Evolutionary conservation across 1,284 basidiomycete genomes (phyloP).

Genomic region (Trametes hirsuta): DNA sequence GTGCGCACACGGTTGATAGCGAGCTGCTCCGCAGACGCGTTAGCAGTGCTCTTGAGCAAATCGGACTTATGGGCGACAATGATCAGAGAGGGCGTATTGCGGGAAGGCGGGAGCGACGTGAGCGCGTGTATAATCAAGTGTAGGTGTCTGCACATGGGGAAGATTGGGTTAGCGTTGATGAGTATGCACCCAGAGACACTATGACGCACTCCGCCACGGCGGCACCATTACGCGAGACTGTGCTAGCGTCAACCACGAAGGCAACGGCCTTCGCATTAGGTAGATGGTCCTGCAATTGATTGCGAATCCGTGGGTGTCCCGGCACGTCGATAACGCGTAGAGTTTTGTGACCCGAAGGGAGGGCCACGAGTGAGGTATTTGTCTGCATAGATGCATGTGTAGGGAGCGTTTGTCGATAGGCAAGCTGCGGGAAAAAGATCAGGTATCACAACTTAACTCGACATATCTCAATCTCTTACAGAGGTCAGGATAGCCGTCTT

Average conservation of each 20-base stretch:
- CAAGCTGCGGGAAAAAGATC: conserved; percentile 47
- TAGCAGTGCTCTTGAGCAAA: conserved; percentile 55
- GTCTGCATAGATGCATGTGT: conserved; percentile 77
- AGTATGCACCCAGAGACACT: background rate
- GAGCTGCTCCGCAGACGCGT: conserved; percentile 49
- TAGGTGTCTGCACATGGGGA: conserved; percentile 54
- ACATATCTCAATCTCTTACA: conserved; percentile 37
- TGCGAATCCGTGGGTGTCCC: conserved; percentile 75
- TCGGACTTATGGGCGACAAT: conserved; percentile 79
- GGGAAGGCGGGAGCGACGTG: conserved; percentile 73
- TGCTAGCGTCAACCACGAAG: conserved; percentile 79
- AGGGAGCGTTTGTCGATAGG: conserved; percentile 61
- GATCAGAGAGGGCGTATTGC: conserved; percentile 56
- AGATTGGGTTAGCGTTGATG: background rate
- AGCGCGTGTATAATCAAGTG: conserved; percentile 70
- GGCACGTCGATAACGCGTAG: conserved; percentile 72
- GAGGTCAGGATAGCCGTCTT: conserved; percentile 72
- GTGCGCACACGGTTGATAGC: conserved; percentile 71
- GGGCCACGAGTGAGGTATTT: conserved; percentile 53
- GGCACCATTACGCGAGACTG: conserved; percentile 71
- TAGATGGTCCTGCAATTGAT: conserved; percentile 69
- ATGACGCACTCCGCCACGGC: conserved; percentile 75
- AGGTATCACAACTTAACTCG: background rate
- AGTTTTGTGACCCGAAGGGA: conserved; percentile 43
- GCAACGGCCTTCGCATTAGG: conserved; percentile 62